Evolutionary conservation across 148 eudicot genomes (phyloP).

Genomic region (Chenopodium suecicum): DNA sequence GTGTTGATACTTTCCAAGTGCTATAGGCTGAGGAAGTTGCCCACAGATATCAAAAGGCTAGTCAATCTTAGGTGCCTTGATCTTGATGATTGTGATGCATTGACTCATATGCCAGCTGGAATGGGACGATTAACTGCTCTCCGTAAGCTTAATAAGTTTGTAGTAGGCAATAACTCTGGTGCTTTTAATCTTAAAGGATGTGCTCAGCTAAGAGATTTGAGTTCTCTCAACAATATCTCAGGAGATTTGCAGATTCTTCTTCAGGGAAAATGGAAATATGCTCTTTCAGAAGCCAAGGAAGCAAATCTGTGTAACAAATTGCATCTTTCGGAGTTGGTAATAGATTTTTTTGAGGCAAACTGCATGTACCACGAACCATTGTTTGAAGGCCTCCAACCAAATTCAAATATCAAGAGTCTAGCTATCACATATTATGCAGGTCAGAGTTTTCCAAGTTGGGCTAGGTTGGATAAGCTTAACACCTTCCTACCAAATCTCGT

Average conservation of each 20-base stretch:
- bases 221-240: constrained; percentile 10
- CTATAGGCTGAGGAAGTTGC: constrained; percentile 19
- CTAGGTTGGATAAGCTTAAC: constrained; percentile 6
- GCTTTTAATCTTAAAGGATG: neutral
- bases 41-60: constrained; percentile 10
- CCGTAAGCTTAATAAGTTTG: constrained; percentile 14
- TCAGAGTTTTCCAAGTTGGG: constrained; percentile 15
- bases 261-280: constrained; percentile 12
- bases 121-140: constrained; percentile 24
- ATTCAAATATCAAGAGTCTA: neutral
- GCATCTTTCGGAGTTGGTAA: constrained; percentile 11
- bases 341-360: constrained; percentile 18
- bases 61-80: constrained; percentile 25
- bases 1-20: constrained; percentile 14
- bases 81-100: constrained; percentile 6
- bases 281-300: constrained; percentile 11
- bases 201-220: constrained; percentile 9
- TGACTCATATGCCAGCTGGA: constrained; percentile 28
- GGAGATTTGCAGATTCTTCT: constrained; percentile 3
- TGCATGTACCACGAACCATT: constrained; percentile 20
- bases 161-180: neutral
- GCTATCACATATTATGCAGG: constrained; percentile 14
- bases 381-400: constrained; percentile 20
- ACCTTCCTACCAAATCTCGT: neutral
- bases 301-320: constrained; percentile 16